Base-by-base conservation (phyloP, 176 grass and related monocot species). In the Thinopyrum elongatum region DNA sequence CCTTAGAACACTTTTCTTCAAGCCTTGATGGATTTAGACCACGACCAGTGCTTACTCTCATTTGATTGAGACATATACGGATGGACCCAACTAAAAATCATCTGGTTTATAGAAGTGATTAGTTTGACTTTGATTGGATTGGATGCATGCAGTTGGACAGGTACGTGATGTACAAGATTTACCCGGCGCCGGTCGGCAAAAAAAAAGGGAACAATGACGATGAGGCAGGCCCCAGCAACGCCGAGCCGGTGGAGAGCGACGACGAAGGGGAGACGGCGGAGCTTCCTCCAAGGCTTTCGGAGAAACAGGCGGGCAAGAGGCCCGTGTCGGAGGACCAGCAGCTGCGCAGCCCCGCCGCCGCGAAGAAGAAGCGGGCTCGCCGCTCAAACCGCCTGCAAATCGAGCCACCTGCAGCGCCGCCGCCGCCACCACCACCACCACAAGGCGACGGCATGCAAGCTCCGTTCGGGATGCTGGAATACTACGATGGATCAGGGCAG, bases 91-190 rank as follows among this genome's bases (percentile, higher is more conserved):
- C 47, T 51, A 17, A 51, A 51, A 51, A 51, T 6, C 4, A 51
- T 51, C 47, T 51, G 15, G 2, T 51, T 51, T 0, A 2, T 1
- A 53, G 49, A 53, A 53, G 49, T 53, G 49, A 53, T 53, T 53
- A 7, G 13, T 15, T 73, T 36, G 53, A 22, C 7, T 57, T 8
- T 57, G 8, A 11, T 8, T 47, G 35, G 12, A 11, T 8, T 62
- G 35, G 22, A 15, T 28, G 17, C 36, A 7, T 86, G 83, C 88
- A 86, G 84, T 10, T 90, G 74, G 67, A 90, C 26, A 25, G 28
- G 1, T 79, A 57, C 55, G 84, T 78, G 23, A 26, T 65, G 55
- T 86, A 41, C 36, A 83, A 0, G 28, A 79, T 90, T 8, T 86
- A 90, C 80, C 23, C 39, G 23, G 65, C 83, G 38, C 79, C 53